Base-by-base conservation (phyloP, 148 eudicot species). In the Silene conica region DNA sequence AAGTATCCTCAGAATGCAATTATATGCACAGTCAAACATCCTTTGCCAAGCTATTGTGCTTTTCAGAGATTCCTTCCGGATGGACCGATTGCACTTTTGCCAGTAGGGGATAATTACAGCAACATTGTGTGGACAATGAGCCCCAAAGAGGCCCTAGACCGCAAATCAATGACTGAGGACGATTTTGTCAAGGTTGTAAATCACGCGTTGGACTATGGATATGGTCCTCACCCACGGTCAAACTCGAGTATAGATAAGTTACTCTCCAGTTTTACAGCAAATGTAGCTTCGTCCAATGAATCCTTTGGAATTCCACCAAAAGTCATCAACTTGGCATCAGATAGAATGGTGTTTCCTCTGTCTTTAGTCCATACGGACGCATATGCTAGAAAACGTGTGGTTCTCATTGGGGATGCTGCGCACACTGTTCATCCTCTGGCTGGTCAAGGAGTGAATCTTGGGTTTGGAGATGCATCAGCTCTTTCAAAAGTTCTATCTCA, bases 391-490 rank as follows among this genome's bases (percentile, higher is more conserved):
- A 83, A 70, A 26, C 92, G 94, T 71, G 87, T 90, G 48, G 97
- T 68, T 79, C 91, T 96, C 23, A 79, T 96, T 67, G 99, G 99
- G 73, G 99, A 96, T 82, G 94, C 99, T 69, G 99, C 99, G 15
- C 99, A 96, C 76, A 96, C 97, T 23, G 96, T 96, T 74, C 99
- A 96, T 86, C 99, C 97, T 75, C 86, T 96, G 76, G 97, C 97
- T 45, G 99, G 99, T 75, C 99, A 96, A 83, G 99, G 99, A 71
- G 99, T 96, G 26, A 96, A 96, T 78, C 80, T 96, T 86, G 99
- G 97, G 10, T 96, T 92, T 79, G 95, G 92, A 61, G 99, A 96
- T 78, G 97, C 92, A 15, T 84, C 85, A 28, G 69, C 89, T 68
- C 95, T 96, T 69, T 88, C 97, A 41, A 87, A 81, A 81, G 89